Percentiles rank a stretch among this genome's conserved stretches.
Conservation (phyloP, 805 yeast genomes). For the Hanseniaspora vineae region DNA sequence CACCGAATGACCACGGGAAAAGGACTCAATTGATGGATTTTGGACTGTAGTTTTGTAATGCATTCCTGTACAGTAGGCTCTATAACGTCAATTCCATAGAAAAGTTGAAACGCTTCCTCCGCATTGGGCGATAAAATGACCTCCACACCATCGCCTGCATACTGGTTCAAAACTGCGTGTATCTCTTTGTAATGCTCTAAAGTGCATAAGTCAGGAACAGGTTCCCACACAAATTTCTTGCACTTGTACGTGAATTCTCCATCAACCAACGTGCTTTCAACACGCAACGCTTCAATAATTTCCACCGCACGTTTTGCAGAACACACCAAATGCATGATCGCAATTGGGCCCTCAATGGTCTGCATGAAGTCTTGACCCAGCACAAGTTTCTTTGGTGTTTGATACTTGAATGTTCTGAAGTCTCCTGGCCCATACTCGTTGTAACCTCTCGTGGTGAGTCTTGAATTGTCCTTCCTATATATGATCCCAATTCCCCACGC, state of each 20-base stretch:
- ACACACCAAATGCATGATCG: conserved; percentile 60
- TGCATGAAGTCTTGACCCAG: conserved; percentile 34
- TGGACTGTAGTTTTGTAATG: not conserved
- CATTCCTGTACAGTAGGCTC: conserved; percentile 1
- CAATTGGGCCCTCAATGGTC: conserved; percentile 10
- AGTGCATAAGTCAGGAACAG: conserved; percentile 64
- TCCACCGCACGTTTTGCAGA: conserved; percentile 48
- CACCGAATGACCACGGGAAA: conserved; percentile 49
- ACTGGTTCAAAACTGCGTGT: conserved; percentile 8
- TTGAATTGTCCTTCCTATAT: conserved; percentile 34
- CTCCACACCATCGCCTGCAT: conserved; percentile 5
- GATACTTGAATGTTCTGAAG: conserved; percentile 45
- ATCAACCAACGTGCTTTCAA: not conserved
- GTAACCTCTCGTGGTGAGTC: conserved; percentile 73
- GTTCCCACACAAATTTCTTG: conserved; percentile 64
- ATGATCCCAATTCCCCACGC: conserved; percentile 52
- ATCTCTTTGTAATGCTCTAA: conserved; percentile 32
- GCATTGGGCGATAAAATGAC: conserved; percentile 62
- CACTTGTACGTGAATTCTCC: conserved; percentile 1
- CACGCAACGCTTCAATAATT: conserved; percentile 27
- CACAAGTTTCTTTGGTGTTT: conserved; percentile 50
- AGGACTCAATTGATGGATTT: not conserved
- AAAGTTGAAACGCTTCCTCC: conserved; percentile 47
- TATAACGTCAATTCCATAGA: not conserved
- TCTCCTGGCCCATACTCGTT: conserved; percentile 59